These are phyloP conservation scores for Triadica sebifera DNA, from an alignment of 345 rosid genomes.

Conservation along the genomic window DNA sequence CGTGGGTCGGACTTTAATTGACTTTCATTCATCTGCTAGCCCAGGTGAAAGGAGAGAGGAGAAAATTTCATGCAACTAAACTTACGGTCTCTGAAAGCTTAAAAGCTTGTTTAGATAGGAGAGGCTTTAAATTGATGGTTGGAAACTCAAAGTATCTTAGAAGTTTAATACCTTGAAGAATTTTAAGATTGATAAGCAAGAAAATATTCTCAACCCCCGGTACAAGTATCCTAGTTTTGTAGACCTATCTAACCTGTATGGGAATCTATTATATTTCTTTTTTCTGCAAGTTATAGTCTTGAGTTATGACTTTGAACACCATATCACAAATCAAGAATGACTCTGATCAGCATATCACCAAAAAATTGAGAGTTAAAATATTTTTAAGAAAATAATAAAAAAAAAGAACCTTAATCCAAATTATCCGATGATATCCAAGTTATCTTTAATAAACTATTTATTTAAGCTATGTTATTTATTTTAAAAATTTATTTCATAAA, in stretches of 20 bases:
- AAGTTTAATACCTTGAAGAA: not conserved
- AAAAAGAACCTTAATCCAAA: not conserved
- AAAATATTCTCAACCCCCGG: not conserved
- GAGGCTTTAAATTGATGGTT: not conserved
- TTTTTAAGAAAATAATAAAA: too few relatives aligned
- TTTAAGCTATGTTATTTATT: too few relatives aligned
- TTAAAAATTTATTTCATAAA: too few relatives aligned
- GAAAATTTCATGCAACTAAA: not conserved
- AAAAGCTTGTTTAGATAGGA: not conserved
- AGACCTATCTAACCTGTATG: not conserved
- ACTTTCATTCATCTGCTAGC: conserved; percentile 23
- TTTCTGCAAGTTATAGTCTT: too few relatives aligned
- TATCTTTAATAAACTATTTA: too few relatives aligned
- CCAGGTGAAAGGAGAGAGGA: not conserved
- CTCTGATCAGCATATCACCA: too few relatives aligned
- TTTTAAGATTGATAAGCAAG: not conserved
- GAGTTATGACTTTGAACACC: too few relatives aligned
- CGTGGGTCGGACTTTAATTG: not conserved
- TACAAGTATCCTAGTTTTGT: not conserved
- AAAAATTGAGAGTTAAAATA: too few relatives aligned
- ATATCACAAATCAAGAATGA: too few relatives aligned
- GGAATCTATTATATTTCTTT: too few relatives aligned
- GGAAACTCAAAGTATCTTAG: not conserved
- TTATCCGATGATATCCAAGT: too few relatives aligned
- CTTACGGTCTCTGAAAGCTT: too few relatives aligned